These are phyloP conservation scores for Graphilbum fragrans DNA, from an alignment of 2,329 filamentous ascomycete genomes.

Conservation along the genomic window DNA sequence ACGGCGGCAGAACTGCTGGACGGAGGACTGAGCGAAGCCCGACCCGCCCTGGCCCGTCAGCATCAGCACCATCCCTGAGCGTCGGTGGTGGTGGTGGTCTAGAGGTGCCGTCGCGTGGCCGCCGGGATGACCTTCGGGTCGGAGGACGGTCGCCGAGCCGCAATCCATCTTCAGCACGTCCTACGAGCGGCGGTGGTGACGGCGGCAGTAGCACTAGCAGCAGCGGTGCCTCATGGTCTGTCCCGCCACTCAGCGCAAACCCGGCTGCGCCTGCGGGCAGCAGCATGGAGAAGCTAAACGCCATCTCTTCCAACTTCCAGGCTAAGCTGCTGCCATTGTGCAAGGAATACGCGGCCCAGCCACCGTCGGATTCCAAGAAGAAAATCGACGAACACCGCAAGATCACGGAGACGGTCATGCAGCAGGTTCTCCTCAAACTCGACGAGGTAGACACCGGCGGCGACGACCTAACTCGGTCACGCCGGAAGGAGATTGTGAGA, in stretches of 20 bases:
- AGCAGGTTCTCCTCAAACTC: constrained; percentile 63
- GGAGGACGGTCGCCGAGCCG: constrained; percentile 20
- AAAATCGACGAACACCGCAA: constrained; percentile 62
- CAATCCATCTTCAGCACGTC: constrained; percentile 23
- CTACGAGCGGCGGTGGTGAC: neutral
- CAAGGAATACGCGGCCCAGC: constrained; percentile 44
- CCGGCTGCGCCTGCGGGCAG: constrained; percentile 24
- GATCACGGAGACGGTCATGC: constrained; percentile 63
- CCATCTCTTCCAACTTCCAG: constrained; percentile 53
- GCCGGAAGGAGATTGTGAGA: constrained; percentile 61
- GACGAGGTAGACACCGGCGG: constrained; percentile 67
- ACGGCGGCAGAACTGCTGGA: constrained; percentile 20
- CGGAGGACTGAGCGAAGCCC: constrained; percentile 29
- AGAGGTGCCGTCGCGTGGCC: constrained; percentile 17
- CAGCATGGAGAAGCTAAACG: constrained; percentile 51
- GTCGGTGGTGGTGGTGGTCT: constrained; percentile 13
- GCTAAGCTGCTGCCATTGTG: constrained; percentile 54
- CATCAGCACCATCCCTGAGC: neutral
- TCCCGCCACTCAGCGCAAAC: constrained; percentile 9
- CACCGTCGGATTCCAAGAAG: constrained; percentile 56
- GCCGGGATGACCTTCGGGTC: constrained; percentile 16
- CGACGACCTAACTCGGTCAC: constrained; percentile 48
- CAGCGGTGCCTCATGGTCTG: too few species aligned
- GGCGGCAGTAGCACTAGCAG: constrained; percentile 8
- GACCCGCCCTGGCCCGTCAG: constrained; percentile 28